phyloP scores from a whole-genome alignment of 2,329 filamentous ascomycete species.

The Epichloe bromicola region DNA sequence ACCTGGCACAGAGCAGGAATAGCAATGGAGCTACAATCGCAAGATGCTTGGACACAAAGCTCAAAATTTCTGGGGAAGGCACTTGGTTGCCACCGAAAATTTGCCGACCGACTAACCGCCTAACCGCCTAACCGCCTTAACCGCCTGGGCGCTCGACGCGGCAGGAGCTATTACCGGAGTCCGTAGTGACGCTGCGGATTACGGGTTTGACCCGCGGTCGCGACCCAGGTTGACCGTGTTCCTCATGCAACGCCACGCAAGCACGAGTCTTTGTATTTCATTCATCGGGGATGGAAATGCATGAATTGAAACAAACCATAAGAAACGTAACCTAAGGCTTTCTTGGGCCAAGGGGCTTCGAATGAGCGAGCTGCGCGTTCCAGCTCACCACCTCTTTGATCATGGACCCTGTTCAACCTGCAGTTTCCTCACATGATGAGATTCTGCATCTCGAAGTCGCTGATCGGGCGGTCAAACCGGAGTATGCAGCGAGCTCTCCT shows the following conservation, averaged over 20 bases:
- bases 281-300: not conserved
- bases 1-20: no score
- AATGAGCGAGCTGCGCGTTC: not conserved
- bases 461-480: conserved; percentile 15
- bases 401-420: conserved; percentile 17
- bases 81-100: conserved; percentile 7
- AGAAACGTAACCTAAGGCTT: not conserved
- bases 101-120: conserved; percentile 4
- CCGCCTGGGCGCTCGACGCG: not conserved
- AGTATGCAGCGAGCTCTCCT: conserved; percentile 13
- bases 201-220: no score
- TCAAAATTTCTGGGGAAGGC: not conserved
- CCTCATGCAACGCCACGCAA: not conserved
- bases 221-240: not conserved
- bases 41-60: not conserved
- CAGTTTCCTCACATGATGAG: conserved; percentile 12
- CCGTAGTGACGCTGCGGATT: no score
- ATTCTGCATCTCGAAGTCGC: conserved; percentile 15
- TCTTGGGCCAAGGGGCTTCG: not conserved
- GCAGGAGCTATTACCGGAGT: not conserved
- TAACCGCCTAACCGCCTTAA: not conserved
- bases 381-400: conserved; percentile 1
- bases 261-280: no score
- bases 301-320: no score
- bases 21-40: no score